phyloP scores from a whole-genome alignment of 2,329 filamentous ascomycete species.

The Coniochaeta hoffmannii region DNA sequence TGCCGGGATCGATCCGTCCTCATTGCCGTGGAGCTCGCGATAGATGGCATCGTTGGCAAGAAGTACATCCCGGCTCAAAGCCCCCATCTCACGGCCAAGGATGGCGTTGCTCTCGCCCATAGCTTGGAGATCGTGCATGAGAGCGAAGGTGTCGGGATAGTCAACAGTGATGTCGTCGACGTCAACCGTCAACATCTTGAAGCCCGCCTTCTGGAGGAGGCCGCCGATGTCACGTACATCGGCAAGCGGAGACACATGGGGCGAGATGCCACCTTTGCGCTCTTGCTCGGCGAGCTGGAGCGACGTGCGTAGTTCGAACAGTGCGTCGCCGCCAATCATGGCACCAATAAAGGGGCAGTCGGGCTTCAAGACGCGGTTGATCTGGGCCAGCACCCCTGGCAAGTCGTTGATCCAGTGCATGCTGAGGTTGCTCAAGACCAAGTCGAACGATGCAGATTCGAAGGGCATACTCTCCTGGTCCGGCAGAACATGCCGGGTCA shows the following conservation, averaged over 20 bases:
- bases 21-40: slow-evolving; percentile 74
- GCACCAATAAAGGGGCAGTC: slow-evolving; percentile 89
- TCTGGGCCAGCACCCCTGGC: slow-evolving; percentile 73
- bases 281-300: slow-evolving; percentile 90
- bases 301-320: slow-evolving; percentile 89
- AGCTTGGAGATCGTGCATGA: slow-evolving; percentile 90
- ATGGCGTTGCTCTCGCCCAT: slow-evolving; percentile 96
- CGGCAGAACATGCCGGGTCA: slow-evolving; percentile 68
- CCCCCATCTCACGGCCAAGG: slow-evolving; percentile 71
- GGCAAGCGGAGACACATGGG: slow-evolving; percentile 83
- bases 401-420: slow-evolving; percentile 98
- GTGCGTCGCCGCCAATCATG: slow-evolving; percentile 92
- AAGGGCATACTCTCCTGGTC: slow-evolving; percentile 71
- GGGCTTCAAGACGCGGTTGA: slow-evolving; percentile 81
- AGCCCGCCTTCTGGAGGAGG: slow-evolving; percentile 76
- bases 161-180: slow-evolving; percentile 96
- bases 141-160: slow-evolving; percentile 79
- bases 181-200: slow-evolving; percentile 93
- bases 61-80: slow-evolving; percentile 74
- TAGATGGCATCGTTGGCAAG: slow-evolving; percentile 88
- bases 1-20: slow-evolving; percentile 70
- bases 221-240: slow-evolving; percentile 90
- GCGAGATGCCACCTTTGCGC: slow-evolving; percentile 81
- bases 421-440: slow-evolving; percentile 81
- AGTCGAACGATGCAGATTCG: slow-evolving; percentile 70